Conservation (phyloP, 2,329 filamentous ascomycete species). For the Paraconiothyrium brasiliense region DNA sequence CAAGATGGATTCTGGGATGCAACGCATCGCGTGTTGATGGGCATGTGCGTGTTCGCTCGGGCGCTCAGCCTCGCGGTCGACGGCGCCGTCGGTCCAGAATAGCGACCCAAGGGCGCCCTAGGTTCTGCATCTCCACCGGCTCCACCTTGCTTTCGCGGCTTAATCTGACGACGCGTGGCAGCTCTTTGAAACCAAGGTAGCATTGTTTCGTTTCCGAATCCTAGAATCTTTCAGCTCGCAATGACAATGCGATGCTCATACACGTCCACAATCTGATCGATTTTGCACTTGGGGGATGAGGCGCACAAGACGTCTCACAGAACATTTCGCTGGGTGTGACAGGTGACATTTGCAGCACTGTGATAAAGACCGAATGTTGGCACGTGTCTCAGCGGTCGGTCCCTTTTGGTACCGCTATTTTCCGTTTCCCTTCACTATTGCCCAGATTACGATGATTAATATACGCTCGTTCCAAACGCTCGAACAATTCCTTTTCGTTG, state of each 20-base stretch:
- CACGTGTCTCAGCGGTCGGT: slow-evolving; percentile 4
- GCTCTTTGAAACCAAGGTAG: background rate
- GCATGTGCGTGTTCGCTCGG: background rate
- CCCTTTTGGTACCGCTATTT: background rate
- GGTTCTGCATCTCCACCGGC: background rate
- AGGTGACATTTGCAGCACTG: slow-evolving; percentile 2
- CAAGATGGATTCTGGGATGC: background rate
- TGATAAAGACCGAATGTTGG: background rate
- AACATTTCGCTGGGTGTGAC: background rate
- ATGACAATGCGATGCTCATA: background rate
- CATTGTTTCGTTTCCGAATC: background rate
- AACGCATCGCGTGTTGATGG: background rate
- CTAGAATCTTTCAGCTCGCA: background rate
- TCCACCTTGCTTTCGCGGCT: slow-evolving; percentile 8
- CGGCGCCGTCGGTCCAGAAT: background rate
- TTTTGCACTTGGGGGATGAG: background rate
- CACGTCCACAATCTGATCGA: background rate
- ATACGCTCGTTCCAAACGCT: background rate
- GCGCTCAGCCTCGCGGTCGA: background rate
- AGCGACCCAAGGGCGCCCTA: slow-evolving; percentile 1
- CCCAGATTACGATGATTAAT: background rate
- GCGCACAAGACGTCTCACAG: background rate
- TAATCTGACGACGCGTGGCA: background rate
- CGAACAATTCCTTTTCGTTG: slow-evolving; percentile 3
- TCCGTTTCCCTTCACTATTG: background rate